Conservation (phyloP, 2,329 filamentous ascomycete genomes). For the Beauveria sp. region DNA sequence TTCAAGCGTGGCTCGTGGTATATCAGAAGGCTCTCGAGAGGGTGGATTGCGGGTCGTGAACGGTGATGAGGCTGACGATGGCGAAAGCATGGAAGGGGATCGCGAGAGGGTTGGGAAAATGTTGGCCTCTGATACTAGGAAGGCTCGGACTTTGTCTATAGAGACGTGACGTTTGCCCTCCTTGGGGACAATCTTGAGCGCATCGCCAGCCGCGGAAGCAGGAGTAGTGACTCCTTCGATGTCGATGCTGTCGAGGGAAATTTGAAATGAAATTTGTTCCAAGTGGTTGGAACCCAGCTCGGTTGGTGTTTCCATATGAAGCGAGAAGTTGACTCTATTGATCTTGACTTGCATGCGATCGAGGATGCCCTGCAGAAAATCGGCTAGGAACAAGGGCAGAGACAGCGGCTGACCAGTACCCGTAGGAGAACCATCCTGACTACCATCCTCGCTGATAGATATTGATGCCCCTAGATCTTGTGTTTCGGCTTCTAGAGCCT, state of each 20-base stretch:
- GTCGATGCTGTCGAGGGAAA: slow-evolving; percentile 56
- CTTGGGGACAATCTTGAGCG: slow-evolving; percentile 37
- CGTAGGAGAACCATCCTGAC: slow-evolving; percentile 50
- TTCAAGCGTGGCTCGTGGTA: slow-evolving; percentile 16
- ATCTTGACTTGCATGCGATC: slow-evolving; percentile 64
- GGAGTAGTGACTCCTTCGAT: slow-evolving; percentile 57
- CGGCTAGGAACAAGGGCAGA: slow-evolving; percentile 61
- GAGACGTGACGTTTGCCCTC: slow-evolving; percentile 59
- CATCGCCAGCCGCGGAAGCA: slow-evolving; percentile 21
- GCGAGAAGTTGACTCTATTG: slow-evolving; percentile 55
- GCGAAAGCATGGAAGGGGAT: slow-evolving; percentile 43
- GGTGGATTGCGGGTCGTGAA: slow-evolving; percentile 31
- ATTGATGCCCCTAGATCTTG: slow-evolving; percentile 56
- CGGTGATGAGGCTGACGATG: slow-evolving; percentile 43
- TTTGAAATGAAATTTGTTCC: slow-evolving; percentile 54
- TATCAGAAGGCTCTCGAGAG: slow-evolving; percentile 20
- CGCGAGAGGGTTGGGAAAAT: slow-evolving; percentile 54
- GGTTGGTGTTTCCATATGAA: slow-evolving; percentile 52
- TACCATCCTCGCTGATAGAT: slow-evolving; percentile 51
- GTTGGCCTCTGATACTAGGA: slow-evolving; percentile 59
- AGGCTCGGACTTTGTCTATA: slow-evolving; percentile 55
- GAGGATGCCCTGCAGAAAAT: slow-evolving; percentile 65
- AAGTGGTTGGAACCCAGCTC: slow-evolving; percentile 38
- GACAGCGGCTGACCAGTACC: slow-evolving; percentile 67
- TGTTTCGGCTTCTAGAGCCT: slow-evolving; percentile 56